Conservation (phyloP, 2,329 filamentous ascomycete genomes). For the Beauveria sp. region DNA sequence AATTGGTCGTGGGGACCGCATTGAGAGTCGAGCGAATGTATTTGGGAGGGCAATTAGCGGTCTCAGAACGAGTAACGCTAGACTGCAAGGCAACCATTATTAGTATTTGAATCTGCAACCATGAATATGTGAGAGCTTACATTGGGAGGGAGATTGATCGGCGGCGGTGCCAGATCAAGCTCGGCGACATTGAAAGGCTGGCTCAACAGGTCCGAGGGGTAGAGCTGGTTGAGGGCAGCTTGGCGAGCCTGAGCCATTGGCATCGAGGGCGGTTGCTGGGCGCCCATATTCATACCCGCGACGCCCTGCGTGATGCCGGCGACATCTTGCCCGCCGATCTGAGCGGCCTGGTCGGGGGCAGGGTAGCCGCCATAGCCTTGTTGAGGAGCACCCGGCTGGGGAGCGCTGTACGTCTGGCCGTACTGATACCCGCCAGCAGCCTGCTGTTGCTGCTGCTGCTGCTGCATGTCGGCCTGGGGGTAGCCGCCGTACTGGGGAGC, state of each 20-base stretch:
- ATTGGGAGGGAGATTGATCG: constrained; percentile 84
- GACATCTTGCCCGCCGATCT: constrained; percentile 44
- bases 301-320: constrained; percentile 73
- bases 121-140: constrained; percentile 47
- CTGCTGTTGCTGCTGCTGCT: constrained; percentile 25
- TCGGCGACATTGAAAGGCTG: constrained; percentile 93
- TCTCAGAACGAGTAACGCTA: constrained; percentile 82
- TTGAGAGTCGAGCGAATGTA: constrained; percentile 95
- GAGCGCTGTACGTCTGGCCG: constrained; percentile 36
- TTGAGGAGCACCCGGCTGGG: constrained; percentile 30
- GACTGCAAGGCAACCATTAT: constrained; percentile 46
- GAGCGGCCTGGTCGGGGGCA: constrained; percentile 50
- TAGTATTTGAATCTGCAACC: constrained; percentile 23
- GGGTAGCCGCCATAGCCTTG: constrained; percentile 56
- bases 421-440: constrained; percentile 31
- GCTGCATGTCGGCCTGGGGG: constrained; percentile 41
- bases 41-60: constrained; percentile 86
- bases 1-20: constrained; percentile 85
- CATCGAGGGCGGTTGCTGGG: constrained; percentile 36
- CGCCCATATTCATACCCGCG: constrained; percentile 73
- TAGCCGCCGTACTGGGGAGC: constrained; percentile 52
- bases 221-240: constrained; percentile 72
- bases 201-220: constrained; percentile 83
- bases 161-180: constrained; percentile 82
- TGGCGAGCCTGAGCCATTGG: constrained; percentile 38